A percentile compares a stretch with the other conserved stretches of the same genome.
These are phyloP conservation scores for Mortierella sp. DNA, from an alignment of 371 early-diverging fungal species.

Conservation along the genomic window DNA sequence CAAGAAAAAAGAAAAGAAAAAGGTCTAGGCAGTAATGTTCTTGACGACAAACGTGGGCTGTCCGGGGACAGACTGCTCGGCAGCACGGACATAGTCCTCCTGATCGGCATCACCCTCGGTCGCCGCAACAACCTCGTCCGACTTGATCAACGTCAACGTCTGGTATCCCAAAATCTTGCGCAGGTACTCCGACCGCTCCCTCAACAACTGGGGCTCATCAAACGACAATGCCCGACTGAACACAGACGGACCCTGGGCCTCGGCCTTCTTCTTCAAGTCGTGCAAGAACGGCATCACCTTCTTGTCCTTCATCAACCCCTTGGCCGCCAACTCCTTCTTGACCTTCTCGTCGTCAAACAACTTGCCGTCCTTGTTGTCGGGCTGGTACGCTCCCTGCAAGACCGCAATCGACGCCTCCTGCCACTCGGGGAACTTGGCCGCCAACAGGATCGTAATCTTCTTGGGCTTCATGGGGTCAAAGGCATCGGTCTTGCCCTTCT, in stretches of 20 bases:
- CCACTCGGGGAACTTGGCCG: constrained; percentile 93
- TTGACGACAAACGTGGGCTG: constrained; percentile 65
- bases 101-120: constrained; percentile 52
- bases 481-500: constrained; percentile 75
- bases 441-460: constrained; percentile 82
- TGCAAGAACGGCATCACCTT: constrained; percentile 94
- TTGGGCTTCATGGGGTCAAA: constrained; percentile 79
- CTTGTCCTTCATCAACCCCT: constrained; percentile 92
- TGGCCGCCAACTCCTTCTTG: constrained; percentile 73
- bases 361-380: constrained; percentile 60
- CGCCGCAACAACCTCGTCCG: constrained; percentile 54
- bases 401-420: constrained; percentile 85
- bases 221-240: constrained; percentile 88
- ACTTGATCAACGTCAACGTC: constrained; percentile 58
- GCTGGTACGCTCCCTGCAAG: constrained; percentile 77
- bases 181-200: constrained; percentile 66
- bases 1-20: background rate
- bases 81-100: constrained; percentile 66
- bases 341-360: constrained; percentile 82
- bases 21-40: constrained; percentile 38
- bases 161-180: constrained; percentile 63
- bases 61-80: constrained; percentile 77
- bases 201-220: constrained; percentile 81
- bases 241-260: constrained; percentile 74
- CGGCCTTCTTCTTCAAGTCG: constrained; percentile 82